A percentile compares a stretch with the other conserved stretches of the same genome.
Evolutionary conservation across 257 asterid species (phyloP).

Genomic region (Pogostemon cablin): DNA sequence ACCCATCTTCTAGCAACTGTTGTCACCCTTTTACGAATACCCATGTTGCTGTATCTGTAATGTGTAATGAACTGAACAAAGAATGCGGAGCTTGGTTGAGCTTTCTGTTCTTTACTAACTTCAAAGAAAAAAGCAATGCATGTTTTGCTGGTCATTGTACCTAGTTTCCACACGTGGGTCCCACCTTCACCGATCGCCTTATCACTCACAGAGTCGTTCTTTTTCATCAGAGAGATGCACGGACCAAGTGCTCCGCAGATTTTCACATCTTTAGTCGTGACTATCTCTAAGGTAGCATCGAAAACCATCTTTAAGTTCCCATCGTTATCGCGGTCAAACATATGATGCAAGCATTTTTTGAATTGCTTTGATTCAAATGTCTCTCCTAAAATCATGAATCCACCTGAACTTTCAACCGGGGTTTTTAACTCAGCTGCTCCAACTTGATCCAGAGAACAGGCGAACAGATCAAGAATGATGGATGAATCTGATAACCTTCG

Average conservation of each 20-base stretch:
- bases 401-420: constrained; percentile 80
- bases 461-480: constrained; percentile 86
- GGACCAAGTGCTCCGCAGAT: constrained; percentile 94
- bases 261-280: constrained; percentile 77
- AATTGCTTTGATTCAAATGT: constrained; percentile 84
- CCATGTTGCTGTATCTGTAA: constrained; percentile 71
- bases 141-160: constrained; percentile 58
- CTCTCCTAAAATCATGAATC: constrained; percentile 85
- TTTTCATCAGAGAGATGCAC: constrained; percentile 57
- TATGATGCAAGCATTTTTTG: constrained; percentile 66
- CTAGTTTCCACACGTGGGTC: constrained; percentile 60
- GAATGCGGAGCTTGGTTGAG: constrained; percentile 74
- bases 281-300: constrained; percentile 84
- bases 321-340: constrained; percentile 59
- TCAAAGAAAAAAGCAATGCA: constrained; percentile 68
- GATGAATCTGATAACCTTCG: constrained; percentile 74
- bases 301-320: constrained; percentile 76
- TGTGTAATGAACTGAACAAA: constrained; percentile 81
- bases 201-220: constrained; percentile 64
- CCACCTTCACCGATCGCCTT: constrained; percentile 72
- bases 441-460: constrained; percentile 95
- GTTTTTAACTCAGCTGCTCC: constrained; percentile 87
- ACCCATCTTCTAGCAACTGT: constrained; percentile 97
- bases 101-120: constrained; percentile 61
- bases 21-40: constrained; percentile 81